These are phyloP conservation scores for Thermoascus crustaceus DNA, from an alignment of 2,329 filamentous ascomycete genomes.

Conservation along the genomic window DNA sequence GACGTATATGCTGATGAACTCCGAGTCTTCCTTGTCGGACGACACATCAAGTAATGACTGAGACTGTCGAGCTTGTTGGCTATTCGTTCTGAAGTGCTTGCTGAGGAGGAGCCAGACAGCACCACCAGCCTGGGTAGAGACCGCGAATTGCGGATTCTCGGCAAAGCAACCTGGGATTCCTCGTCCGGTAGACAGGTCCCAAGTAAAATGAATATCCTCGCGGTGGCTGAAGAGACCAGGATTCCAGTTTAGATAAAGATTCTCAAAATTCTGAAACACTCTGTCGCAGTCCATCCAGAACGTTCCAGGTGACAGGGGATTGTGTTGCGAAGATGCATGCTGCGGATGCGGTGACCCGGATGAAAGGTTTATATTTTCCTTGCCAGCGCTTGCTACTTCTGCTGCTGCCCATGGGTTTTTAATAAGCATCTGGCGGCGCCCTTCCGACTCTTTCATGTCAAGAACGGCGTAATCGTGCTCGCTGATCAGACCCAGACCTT, in stretches of 20 bases:
- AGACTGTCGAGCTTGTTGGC: slow-evolving; percentile 41
- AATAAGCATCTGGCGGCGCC: slow-evolving; percentile 63
- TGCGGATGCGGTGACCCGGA: slow-evolving; percentile 9
- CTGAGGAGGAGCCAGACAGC: slow-evolving; percentile 77
- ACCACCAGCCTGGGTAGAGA: slow-evolving; percentile 47
- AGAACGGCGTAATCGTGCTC: slow-evolving; percentile 93
- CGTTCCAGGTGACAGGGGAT: slow-evolving; percentile 53
- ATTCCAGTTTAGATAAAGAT: slow-evolving; percentile 96
- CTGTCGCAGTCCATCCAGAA: slow-evolving; percentile 92
- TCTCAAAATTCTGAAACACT: slow-evolving; percentile 86
- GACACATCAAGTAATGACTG: slow-evolving; percentile 30
- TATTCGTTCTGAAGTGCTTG: slow-evolving; percentile 74
- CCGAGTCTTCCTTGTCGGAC: slow-evolving; percentile 48
- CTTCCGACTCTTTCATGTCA: slow-evolving; percentile 59
- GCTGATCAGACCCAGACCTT: slow-evolving; percentile 70
- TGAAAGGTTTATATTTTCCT: slow-evolving; percentile 8
- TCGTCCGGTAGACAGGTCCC: slow-evolving; percentile 51
- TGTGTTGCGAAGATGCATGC: slow-evolving; percentile 10
- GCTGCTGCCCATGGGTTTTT: slow-evolving; percentile 91
- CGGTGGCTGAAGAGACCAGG: slow-evolving; percentile 71
- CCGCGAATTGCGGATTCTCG: slow-evolving; percentile 53
- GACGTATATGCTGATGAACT: slow-evolving; percentile 81
- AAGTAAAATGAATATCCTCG: slow-evolving; percentile 84
- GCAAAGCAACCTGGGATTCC: slow-evolving; percentile 68
- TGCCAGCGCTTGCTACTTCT: slow-evolving; percentile 39